These are phyloP conservation scores for Ophiostoma quercus DNA, from an alignment of 2,329 filamentous ascomycete genomes.

Conservation along the genomic window DNA sequence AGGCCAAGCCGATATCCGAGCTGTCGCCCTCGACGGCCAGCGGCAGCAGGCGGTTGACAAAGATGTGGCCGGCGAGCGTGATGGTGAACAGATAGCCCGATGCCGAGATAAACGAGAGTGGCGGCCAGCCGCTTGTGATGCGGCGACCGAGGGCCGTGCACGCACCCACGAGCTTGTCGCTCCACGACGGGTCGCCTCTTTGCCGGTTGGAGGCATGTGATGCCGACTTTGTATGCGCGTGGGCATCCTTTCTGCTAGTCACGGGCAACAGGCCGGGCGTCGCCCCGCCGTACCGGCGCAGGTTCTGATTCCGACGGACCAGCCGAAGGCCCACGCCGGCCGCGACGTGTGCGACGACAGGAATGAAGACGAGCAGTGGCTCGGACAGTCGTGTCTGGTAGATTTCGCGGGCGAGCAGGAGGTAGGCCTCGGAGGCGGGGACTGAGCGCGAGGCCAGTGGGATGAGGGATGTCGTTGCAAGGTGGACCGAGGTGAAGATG, in stretches of 20 bases:
- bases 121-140: constrained; percentile 55
- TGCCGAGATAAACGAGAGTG: constrained; percentile 61
- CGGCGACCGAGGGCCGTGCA: background rate
- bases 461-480: constrained; percentile 75
- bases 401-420: constrained; percentile 84
- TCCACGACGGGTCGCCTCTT: background rate
- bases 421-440: constrained; percentile 70
- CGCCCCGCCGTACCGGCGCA: constrained; percentile 68
- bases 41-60: constrained; percentile 71
- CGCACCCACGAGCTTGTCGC: background rate
- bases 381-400: constrained; percentile 83
- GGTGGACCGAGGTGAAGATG: constrained; percentile 69
- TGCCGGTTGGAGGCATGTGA: background rate
- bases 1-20: constrained; percentile 78
- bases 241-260: background rate
- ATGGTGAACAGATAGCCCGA: constrained; percentile 67
- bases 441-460: constrained; percentile 70
- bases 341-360: constrained; percentile 67
- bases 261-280: constrained; percentile 44
- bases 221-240: background rate
- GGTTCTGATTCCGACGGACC: constrained; percentile 64
- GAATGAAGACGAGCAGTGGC: constrained; percentile 70
- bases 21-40: constrained; percentile 74
- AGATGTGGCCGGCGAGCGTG: constrained; percentile 64
- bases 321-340: constrained; percentile 74